Evolutionary conservation across 495 filamentous ascomycete species (phyloP).

Genomic region (Penicillium roqueforti): DNA sequence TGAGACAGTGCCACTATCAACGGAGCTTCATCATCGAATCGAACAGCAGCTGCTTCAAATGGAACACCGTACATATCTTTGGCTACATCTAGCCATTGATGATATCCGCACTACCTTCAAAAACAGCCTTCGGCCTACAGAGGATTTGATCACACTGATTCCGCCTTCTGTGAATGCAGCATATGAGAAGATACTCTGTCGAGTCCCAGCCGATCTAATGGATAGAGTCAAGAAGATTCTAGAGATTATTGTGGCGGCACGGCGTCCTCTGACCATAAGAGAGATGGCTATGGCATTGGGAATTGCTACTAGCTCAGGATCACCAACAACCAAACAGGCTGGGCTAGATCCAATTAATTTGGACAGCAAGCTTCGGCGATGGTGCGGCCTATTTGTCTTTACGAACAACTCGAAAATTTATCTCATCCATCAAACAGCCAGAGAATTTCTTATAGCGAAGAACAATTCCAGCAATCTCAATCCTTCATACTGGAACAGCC

Average conservation of each 20-base stretch:
- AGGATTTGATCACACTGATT: no score
- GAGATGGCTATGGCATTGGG: conserved; percentile 40
- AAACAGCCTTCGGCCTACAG: no score
- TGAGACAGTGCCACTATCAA: conserved; percentile 7
- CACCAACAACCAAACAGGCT: no score
- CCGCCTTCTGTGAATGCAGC: conserved; percentile 6
- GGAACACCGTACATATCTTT: conserved; percentile 37
- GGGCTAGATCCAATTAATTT: no score
- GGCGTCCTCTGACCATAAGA: conserved; percentile 28
- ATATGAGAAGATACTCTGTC: conserved; percentile 30
- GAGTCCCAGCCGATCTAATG: conserved; percentile 8
- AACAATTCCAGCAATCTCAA: no score
- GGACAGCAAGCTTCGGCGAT: conserved; percentile 16
- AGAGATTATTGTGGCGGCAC: conserved; percentile 35
- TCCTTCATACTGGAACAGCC: no score
- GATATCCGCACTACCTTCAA: no score
- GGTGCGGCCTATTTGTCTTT: conserved; percentile 40
- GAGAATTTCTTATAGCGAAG: conserved; percentile 21
- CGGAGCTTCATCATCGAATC: no score
- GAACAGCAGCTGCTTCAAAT: no score
- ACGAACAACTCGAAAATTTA: conserved; percentile 35
- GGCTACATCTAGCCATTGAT: conserved; percentile 27
- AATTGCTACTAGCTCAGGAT: conserved; percentile 12
- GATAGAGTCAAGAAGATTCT: conserved; percentile 21
- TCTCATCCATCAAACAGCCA: conserved; percentile 34